Conservation (phyloP, 1,284 basidiomycete species). For the Rhodotorula sp. region DNA sequence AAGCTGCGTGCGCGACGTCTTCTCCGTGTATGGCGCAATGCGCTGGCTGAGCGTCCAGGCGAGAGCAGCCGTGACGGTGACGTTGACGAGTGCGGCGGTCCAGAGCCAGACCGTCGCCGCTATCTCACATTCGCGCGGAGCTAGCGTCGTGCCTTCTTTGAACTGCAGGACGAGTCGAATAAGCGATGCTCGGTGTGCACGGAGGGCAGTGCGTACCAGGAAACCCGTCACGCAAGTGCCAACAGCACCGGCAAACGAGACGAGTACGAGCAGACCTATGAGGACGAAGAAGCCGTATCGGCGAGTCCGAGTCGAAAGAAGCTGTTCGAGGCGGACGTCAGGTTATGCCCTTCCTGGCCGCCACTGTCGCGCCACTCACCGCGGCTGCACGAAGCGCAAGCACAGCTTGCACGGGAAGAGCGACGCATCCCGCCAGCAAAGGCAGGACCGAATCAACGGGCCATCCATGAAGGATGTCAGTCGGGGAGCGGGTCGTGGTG, state of each 20-base stretch:
- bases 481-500: neutral
- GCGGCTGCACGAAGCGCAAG: slow-evolving; percentile 1
- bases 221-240: neutral
- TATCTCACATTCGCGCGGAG: neutral
- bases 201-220: neutral
- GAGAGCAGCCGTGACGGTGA: slow-evolving; percentile 2
- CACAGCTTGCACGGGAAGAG: neutral
- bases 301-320: neutral
- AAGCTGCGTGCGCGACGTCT: neutral
- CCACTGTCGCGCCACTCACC: neutral
- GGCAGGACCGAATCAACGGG: slow-evolving; percentile 8
- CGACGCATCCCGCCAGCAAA: neutral
- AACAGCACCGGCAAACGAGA: slow-evolving; percentile 1
- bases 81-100: neutral
- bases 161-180: too few species aligned
- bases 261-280: neutral
- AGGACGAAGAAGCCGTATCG: neutral
- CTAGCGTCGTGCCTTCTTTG: neutral
- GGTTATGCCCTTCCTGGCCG: neutral
- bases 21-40: neutral
- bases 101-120: slow-evolving; percentile 7
- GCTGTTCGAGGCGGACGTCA: neutral
- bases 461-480: slow-evolving; percentile 3
- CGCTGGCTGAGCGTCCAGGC: neutral
- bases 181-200: too few species aligned